Percentiles rank a stretch among this genome's conserved stretches.
These are phyloP conservation scores for Periconia sp. DNA, from an alignment of 2,329 filamentous ascomycete genomes.

Conservation along the genomic window DNA sequence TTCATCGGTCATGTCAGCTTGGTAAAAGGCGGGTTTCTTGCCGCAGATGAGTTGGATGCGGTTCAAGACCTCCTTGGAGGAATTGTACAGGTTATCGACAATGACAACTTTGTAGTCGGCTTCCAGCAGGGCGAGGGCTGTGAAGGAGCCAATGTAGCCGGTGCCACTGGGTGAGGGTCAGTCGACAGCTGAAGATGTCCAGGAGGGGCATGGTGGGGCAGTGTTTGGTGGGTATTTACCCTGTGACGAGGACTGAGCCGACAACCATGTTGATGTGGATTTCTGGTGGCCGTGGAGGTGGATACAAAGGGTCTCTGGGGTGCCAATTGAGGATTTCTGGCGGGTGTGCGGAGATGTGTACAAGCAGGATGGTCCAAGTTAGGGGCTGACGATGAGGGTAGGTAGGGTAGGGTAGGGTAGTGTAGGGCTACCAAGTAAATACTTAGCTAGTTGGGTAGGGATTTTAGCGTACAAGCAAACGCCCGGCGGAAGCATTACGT, in stretches of 20 bases:
- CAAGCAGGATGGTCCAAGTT: neutral
- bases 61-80: slow-evolving; percentile 85
- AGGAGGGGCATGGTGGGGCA: slow-evolving; percentile 33
- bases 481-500: no score
- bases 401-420: no score
- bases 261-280: slow-evolving; percentile 63
- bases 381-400: neutral
- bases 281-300: neutral
- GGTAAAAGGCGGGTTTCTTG: slow-evolving; percentile 81
- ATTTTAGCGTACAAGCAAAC: no score
- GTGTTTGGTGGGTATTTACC: slow-evolving; percentile 65
- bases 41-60: slow-evolving; percentile 93
- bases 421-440: no score
- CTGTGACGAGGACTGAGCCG: slow-evolving; percentile 88
- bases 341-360: neutral
- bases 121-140: slow-evolving; percentile 84
- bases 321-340: slow-evolving; percentile 1
- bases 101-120: slow-evolving; percentile 97
- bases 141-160: slow-evolving; percentile 99
- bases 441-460: no score
- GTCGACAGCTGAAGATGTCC: slow-evolving; percentile 10
- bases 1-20: slow-evolving; percentile 87
- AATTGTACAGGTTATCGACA: slow-evolving; percentile 96
- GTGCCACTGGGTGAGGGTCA: slow-evolving; percentile 68
- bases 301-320: neutral